Base-by-base conservation (phyloP, 257 asterid species). In the Apocynum venetum region DNA sequence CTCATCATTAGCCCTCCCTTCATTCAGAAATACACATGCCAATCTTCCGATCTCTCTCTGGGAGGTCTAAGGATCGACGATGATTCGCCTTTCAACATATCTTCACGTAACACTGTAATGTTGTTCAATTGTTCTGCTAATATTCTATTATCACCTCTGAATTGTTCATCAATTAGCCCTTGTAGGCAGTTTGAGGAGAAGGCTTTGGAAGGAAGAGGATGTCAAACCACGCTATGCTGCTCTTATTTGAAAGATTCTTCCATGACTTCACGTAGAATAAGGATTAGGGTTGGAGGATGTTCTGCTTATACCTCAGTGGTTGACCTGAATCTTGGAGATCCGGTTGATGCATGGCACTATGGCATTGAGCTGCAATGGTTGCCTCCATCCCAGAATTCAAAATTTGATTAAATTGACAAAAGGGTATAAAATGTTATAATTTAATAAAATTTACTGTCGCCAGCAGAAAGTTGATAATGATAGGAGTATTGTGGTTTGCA, bases 311-410 rank as follows among this genome's bases (percentile, higher is more conserved):
- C 85, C 10, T 84, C 83, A 17, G 71, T 84, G 8, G 83, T 87
- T 25, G 77, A 80, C 70, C 46, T 84, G 4, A 79, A 79, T 35
- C 49, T 72, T 3, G 80, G 65, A 14, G 82, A 79, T 10, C 35
- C 74, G 2, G 59, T 87, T 52, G 74, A 75, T 41, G 73, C 77
- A 47, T 87, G 90, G 90, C 71, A 41, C 20, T 81, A 56, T 79
- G 90, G 90, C 35, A 79, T 87, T 77, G 78, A 84, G 83, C 83
- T 87, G 60, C 88, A 82, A 52, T 84, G 88, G 90, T 13, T 82
- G 69, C 88, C 84, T 57, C 79, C 84, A 6, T 13, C 49, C 8
- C 40, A 52, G 38, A 53, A 25, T 25, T 25, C 31, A 25, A 25
- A 25, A 25, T 25, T 25, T 25, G 31, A 25, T 25, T 25, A 25